Base-by-base conservation (phyloP, 73 alveolate species). In the Stentor roeselii region DNA sequence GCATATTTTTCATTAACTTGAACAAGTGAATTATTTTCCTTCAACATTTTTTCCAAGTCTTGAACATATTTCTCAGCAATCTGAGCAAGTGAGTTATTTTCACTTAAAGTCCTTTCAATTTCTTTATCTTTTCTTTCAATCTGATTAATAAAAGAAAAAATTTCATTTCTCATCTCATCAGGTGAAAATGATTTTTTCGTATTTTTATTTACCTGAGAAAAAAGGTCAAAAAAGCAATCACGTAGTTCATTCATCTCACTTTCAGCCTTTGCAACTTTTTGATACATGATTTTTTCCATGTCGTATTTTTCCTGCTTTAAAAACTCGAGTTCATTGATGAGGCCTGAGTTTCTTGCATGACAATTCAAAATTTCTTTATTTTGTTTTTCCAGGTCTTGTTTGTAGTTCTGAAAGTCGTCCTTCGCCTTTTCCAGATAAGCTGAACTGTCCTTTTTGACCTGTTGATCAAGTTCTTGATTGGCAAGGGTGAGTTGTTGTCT, bases 1-100 rank as follows among this genome's bases (percentile, higher is more conserved):
- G 67, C 67, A 50, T 50, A 50, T 50, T 50, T 50, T 50, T 50
- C 67, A 50, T 50, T 50, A 50, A 50, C 30, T 50, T 50, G 67
- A 11, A 50, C 21, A 6, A 50, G 21, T 11, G 6, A 11, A 50
- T 6, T 21, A 50, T 50, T 50, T 50, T 50, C 67, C n/a, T n/a
- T n/a, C n/a, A n/a, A n/a, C n/a, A n/a, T n/a, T n/a, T 6, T 21
- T 50, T 50, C 21, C 6, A 50, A 6, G 21, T 50, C 67, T 50
- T 50, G 6, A 50, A 21, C 67, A 50, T 50, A 50, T 50, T 50
- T 50, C 21, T 50, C 67, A 50, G 30, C 21, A 11, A 50, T 11
- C 21, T 50, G 67, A 11, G 21, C 21, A 11, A 50, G 21, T 11
- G 6, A 11, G 21, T 6, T 21, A 50, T 50, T 50, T 50, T 50